Conservation (phyloP, 1,284 basidiomycete species). For the Leccinum subrobustum region DNA sequence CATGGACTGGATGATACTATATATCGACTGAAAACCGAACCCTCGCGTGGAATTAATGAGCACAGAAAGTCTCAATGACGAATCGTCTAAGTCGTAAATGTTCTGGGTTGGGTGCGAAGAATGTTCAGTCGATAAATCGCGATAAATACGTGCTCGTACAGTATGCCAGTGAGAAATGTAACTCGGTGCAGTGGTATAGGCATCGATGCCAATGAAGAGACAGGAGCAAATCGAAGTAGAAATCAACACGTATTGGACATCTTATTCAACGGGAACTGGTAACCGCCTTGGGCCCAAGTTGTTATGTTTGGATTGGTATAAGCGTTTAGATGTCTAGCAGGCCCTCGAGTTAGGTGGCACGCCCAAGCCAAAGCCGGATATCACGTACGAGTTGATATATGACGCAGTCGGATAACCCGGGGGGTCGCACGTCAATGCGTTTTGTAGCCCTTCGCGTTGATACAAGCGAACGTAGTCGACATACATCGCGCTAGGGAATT, state of each 20-base stretch:
- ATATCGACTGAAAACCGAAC: conserved; percentile 4
- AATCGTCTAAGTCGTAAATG: conserved; percentile 20
- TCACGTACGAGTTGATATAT: conserved; percentile 54
- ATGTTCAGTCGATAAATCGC: conserved; percentile 28
- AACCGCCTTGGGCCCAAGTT: conserved; percentile 68
- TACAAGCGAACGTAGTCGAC: conserved; percentile 80
- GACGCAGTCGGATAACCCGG: conserved; percentile 56
- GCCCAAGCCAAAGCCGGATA: conserved; percentile 5
- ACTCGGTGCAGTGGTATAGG: conserved; percentile 20
- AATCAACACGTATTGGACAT: conserved; percentile 50
- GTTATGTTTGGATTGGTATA: conserved; percentile 75
- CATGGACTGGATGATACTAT: conserved; percentile 1
- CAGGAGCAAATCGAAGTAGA: conserved; percentile 6
- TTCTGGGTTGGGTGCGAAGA: conserved; percentile 8
- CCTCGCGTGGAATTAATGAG: neutral
- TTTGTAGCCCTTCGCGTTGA: conserved; percentile 58
- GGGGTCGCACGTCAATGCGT: conserved; percentile 65
- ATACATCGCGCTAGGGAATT: conserved; percentile 70
- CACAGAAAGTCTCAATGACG: neutral
- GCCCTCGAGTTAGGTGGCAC: conserved; percentile 1
- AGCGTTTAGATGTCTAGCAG: conserved; percentile 57
- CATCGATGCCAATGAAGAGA: conserved; percentile 12
- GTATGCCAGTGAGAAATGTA: conserved; percentile 21
- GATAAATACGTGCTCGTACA: conserved; percentile 30
- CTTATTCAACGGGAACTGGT: conserved; percentile 68